Evolutionary conservation across 1,139 yeast genomes (phyloP), one percentile per base, ranked within the genome.

Genomic region (Hemisphaericaspora subhashii): DNA sequence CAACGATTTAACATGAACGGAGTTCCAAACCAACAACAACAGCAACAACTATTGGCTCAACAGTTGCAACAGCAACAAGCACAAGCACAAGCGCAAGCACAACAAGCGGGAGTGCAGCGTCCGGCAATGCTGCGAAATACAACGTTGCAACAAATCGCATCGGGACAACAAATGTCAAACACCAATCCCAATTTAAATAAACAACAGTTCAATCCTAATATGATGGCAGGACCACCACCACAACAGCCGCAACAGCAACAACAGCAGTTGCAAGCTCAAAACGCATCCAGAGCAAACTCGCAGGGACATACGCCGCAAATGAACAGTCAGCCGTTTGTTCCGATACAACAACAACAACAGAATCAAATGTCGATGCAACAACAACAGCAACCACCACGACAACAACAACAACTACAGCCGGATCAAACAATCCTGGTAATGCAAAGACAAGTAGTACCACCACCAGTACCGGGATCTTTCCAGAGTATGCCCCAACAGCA

Each of bases 251-350:
- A 24, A 13, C 20, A 15, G 16, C 31, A 15, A 16, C 21, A 15
- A 15, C 40, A 38, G 6, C 36, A 31, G 20, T 30, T 39, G 14
- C 43, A 38, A 33, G 31, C 45, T 3, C 40, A 29, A 15, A 12
- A n/a, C 5, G 13, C 15, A 2, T 46, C 50, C 4, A 40, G 32
- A 7, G 33, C 39, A 7, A 45, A 40, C 21, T 41, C 47, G 3
- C 52, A 43, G 23, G 47, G 41, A 3, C 48, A 48, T 21, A 48
- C 53, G 7, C 51, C 52, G 5, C 43, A 38, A 12, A 41, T 48
- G 40, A 41, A 40, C 24, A 43, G 45, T 36, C 43, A 40, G 31
- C 47, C 44, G 3, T 39, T 41, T 16, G 26, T 43, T 6, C 27
- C 26, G 4, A 12, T 31, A 10, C 27, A 31, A 23, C 28, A 22